These are phyloP conservation scores for Lachancea mirantina DNA, from an alignment of 805 yeast species.

Conservation along the genomic window DNA sequence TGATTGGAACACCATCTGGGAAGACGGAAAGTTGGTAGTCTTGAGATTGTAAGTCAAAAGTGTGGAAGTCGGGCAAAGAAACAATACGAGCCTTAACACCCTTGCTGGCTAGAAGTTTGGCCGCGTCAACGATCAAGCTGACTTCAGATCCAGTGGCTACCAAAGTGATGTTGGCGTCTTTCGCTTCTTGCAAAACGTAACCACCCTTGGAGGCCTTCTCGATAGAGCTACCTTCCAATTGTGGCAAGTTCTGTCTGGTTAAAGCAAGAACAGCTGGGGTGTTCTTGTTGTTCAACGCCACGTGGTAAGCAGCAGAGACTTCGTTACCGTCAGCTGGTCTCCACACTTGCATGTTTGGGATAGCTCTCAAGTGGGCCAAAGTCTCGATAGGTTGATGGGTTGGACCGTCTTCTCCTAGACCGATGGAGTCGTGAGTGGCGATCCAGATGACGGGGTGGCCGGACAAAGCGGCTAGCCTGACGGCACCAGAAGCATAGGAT, in stretches of 20 bases:
- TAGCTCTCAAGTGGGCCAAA: slow-evolving; percentile 77
- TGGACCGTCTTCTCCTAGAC: slow-evolving; percentile 91
- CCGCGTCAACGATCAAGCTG: slow-evolving; percentile 70
- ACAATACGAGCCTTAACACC: slow-evolving; percentile 79
- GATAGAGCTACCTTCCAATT: slow-evolving; percentile 83
- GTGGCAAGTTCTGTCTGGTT: slow-evolving; percentile 86
- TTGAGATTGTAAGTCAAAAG: slow-evolving; percentile 76
- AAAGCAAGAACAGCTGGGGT: slow-evolving; percentile 74
- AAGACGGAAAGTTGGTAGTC: slow-evolving; percentile 80
- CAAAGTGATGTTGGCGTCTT: slow-evolving; percentile 62
- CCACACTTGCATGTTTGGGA: slow-evolving; percentile 78
- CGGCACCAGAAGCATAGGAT: slow-evolving; percentile 80
- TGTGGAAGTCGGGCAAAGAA: slow-evolving; percentile 86
- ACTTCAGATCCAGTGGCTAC: slow-evolving; percentile 94
- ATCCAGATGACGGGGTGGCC: slow-evolving; percentile 82
- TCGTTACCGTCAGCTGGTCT: slow-evolving; percentile 94
- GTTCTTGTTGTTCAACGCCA: slow-evolving; percentile 50
- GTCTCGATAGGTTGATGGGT: slow-evolving; percentile 92
- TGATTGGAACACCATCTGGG: slow-evolving; percentile 90
- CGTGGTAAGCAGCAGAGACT: slow-evolving; percentile 72
- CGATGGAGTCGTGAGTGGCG: slow-evolving; percentile 86
- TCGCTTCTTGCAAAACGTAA: slow-evolving; percentile 58
- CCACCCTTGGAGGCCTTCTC: slow-evolving; percentile 96
- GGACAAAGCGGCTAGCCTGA: slow-evolving; percentile 75
- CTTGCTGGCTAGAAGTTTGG: slow-evolving; percentile 54